Conservation (phyloP, 306 rosid species). For the Rosa persica region DNA sequence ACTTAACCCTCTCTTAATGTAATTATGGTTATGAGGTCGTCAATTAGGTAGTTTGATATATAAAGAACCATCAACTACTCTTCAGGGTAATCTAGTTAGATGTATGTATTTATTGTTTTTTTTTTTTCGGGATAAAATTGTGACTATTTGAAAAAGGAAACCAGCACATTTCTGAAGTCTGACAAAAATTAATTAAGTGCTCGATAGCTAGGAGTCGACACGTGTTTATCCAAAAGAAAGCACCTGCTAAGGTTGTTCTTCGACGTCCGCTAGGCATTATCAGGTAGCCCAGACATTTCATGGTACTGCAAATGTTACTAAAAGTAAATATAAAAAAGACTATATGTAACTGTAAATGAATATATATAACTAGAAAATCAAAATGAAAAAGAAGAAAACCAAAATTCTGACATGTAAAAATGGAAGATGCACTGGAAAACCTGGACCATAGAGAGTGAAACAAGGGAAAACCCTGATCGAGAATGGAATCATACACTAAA, state of each 20-base stretch:
- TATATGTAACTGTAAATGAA: background rate
- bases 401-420: background rate
- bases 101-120: too few relatives aligned
- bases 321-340: background rate
- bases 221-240: conserved; percentile 21
- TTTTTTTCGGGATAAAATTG: too few relatives aligned
- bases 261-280: conserved; percentile 33
- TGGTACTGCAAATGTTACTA: background rate
- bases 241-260: conserved; percentile 25
- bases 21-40: background rate
- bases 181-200: background rate
- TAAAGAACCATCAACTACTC: background rate
- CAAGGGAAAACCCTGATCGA: conserved; percentile 3
- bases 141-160: background rate
- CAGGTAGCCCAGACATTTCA: conserved; percentile 27
- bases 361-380: background rate
- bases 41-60: too few relatives aligned
- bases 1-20: background rate
- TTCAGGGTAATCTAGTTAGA: too few relatives aligned
- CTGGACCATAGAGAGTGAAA: conserved; percentile 15
- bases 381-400: background rate
- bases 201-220: conserved; percentile 23
- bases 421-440: conserved; percentile 4
- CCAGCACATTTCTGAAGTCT: background rate
- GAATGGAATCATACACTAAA: background rate